These are phyloP conservation scores for Ogataea corticis DNA, from an alignment of 805 yeast genomes.

Conservation along the genomic window DNA sequence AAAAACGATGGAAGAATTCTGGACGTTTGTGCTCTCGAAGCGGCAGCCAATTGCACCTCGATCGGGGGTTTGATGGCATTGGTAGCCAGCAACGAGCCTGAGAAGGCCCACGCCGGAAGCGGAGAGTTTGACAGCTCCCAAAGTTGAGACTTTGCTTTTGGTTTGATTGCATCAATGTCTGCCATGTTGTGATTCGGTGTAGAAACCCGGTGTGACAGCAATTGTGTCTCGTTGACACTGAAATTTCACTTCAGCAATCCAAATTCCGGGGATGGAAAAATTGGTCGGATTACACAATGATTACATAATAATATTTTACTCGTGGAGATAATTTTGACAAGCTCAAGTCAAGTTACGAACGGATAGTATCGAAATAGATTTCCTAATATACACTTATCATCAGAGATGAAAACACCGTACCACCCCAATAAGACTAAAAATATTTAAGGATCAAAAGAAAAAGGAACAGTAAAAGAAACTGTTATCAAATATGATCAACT, in stretches of 20 bases:
- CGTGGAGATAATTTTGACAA: no score
- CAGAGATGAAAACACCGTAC: slow-evolving; percentile 6
- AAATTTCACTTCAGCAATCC: slow-evolving; percentile 4
- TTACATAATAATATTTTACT: slow-evolving; percentile 9
- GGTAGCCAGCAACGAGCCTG: slow-evolving; percentile 36
- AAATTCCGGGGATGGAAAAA: slow-evolving; percentile 1
- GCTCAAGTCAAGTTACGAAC: no score
- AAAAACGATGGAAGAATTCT: slow-evolving; percentile 12
- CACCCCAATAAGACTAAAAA: slow-evolving; percentile 21
- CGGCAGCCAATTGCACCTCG: slow-evolving; percentile 16
- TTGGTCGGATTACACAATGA: neutral
- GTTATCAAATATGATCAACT: neutral
- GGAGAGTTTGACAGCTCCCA: slow-evolving; percentile 39
- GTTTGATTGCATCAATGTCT: neutral
- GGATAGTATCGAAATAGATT: slow-evolving; percentile 21
- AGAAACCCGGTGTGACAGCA: no score
- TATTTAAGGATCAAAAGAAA: slow-evolving; percentile 19
- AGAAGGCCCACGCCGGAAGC: slow-evolving; percentile 45
- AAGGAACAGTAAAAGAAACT: slow-evolving; percentile 2
- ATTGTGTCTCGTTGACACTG: neutral
- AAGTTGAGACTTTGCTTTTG: slow-evolving; percentile 7
- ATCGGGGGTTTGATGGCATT: slow-evolving; percentile 25
- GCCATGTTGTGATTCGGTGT: neutral
- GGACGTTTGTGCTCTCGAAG: slow-evolving; percentile 13
- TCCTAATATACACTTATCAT: slow-evolving; percentile 26